Evolutionary conservation across 768 basidiomycete genomes (phyloP).

Genomic region (Leccinum incarnatum): DNA sequence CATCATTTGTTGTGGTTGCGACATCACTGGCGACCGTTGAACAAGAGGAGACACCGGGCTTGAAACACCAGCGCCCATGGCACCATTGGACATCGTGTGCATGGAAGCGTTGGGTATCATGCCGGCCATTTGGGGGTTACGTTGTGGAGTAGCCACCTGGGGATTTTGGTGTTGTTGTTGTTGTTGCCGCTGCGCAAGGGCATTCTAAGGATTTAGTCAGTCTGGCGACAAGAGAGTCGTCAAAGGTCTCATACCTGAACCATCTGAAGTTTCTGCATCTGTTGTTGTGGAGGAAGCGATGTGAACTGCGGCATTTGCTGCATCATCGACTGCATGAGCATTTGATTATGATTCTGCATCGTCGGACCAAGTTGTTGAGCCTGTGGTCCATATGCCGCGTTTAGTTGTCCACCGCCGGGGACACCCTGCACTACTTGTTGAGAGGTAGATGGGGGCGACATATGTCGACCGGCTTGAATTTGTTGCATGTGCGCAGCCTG

Average conservation of each 20-base stretch:
- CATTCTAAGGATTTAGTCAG: constrained; percentile 14
- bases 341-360: constrained; percentile 55
- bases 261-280: constrained; percentile 57
- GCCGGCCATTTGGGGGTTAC: constrained; percentile 31
- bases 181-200: constrained; percentile 29
- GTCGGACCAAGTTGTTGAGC: constrained; percentile 46
- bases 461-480: constrained; percentile 36
- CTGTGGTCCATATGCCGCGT: constrained; percentile 26
- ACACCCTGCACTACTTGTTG: constrained; percentile 20
- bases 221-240: not conserved
- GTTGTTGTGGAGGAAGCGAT: constrained; percentile 47
- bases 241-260: constrained; percentile 43
- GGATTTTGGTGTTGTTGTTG: constrained; percentile 30
- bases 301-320: constrained; percentile 53
- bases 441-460: constrained; percentile 40
- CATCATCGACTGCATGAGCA: constrained; percentile 55
- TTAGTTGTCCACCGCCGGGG: constrained; percentile 19
- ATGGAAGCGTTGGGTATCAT: constrained; percentile 30
- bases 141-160: constrained; percentile 22
- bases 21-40: constrained; percentile 30
- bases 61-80: constrained; percentile 20
- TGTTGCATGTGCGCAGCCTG: constrained; percentile 35
- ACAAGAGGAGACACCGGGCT: constrained; percentile 30
- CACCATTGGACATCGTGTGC: constrained; percentile 24
- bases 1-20: constrained; percentile 27